Evolutionary conservation across 371 early-diverging fungal genomes (phyloP).

Genomic region (Mortierella sp.): DNA sequence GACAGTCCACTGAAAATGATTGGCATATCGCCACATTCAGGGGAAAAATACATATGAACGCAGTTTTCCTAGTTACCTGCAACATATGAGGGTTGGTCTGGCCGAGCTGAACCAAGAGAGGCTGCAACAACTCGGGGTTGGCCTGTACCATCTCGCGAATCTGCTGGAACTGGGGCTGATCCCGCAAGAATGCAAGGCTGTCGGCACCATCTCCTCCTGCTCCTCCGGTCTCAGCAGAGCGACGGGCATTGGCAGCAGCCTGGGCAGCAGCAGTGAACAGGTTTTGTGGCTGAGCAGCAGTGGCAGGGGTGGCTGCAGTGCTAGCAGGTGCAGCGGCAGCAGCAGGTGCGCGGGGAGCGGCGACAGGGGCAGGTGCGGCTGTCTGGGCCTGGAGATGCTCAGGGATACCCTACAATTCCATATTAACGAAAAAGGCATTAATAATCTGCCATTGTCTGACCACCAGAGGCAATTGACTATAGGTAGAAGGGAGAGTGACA

Average conservation of each 20-base stretch:
- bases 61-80: conserved; percentile 59
- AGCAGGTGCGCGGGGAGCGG: conserved; percentile 58
- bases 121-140: conserved; percentile 91
- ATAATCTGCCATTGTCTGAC: not conserved
- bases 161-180: conserved; percentile 93
- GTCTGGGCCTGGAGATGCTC: conserved; percentile 62
- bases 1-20: not conserved
- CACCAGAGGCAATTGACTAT: not conserved
- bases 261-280: conserved; percentile 73
- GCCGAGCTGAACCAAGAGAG: conserved; percentile 88
- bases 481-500: not conserved
- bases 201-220: conserved; percentile 37
- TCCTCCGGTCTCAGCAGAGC: conserved; percentile 49
- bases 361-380: conserved; percentile 53
- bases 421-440: not conserved
- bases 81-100: conserved; percentile 90
- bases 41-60: not conserved
- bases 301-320: conserved; percentile 47
- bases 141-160: conserved; percentile 88
- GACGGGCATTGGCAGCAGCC: conserved; percentile 63
- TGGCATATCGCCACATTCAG: not conserved
- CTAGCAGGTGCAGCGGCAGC: conserved; percentile 34
- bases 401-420: conserved; percentile 68
- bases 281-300: conserved; percentile 61
- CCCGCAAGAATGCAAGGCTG: conserved; percentile 77